Base-by-base conservation (phyloP, 2,329 filamentous ascomycete species). In the Mycocentrospora acerina region DNA sequence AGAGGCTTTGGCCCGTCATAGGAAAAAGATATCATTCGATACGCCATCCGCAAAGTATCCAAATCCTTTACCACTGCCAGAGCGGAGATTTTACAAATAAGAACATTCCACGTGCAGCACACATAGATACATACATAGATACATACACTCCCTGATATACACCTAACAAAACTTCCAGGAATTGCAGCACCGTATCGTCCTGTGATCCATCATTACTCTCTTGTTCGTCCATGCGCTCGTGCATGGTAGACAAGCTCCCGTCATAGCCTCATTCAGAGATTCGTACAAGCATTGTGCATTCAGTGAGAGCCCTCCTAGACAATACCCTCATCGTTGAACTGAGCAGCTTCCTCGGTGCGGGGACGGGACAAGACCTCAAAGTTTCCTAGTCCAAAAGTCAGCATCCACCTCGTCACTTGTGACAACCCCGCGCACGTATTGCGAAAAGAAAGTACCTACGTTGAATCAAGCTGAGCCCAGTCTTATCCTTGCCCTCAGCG, bases 381-480 rank as follows among this genome's bases (percentile, higher is more conserved):
- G 54, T 59, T 65, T 32, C 57, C 61, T 65, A 15, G 9, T 15
- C n/a, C 13, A 17, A 19, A 17, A 24, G 5, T 44, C 32, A 46
- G 43, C 31, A 26, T 24, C 19, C 19, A 22, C 9, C 19, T 22
- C 19, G 19, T 9, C 9, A 22, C 19, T 18, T 29, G n/a, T n/a
- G 8, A 13, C 28, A 24, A 29, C 27, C 26, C 22, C 24, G 9
- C 11, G n/a, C 13, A 40, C 19, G 9, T 5, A 9, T 22, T 9
- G 9, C 19, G 9, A 22, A 9, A 9, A 9, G 9, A 9, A 9
- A 9, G 9, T 9, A 22, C 87, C 61, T 82, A 95, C 91, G 84
- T 73, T 95, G 89, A 34, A 85, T 69, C 57, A 97, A 75, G 69
- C 75, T 90, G 60, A 96, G 66, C 33, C 72, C 62, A 37, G 69